Evolutionary conservation across 129 eudicot species (phyloP).

Genomic region (Oenanthe sinensis): DNA sequence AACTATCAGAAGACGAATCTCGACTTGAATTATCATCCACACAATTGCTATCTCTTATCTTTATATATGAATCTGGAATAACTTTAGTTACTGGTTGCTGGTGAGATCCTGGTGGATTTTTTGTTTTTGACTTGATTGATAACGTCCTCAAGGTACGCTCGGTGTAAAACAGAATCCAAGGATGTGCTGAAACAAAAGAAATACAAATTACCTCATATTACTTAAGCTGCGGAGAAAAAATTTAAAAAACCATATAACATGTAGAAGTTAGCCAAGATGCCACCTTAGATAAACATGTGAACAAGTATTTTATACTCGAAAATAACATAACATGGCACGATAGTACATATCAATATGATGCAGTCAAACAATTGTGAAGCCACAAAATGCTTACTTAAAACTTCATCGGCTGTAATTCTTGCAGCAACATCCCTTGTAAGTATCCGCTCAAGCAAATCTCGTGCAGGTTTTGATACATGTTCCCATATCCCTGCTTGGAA

Average conservation of each 20-base stretch:
- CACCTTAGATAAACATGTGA: not conserved
- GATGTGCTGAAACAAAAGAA: slow-evolving; percentile 55
- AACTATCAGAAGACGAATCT: slow-evolving; percentile 22
- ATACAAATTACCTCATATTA: not conserved
- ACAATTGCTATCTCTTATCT: slow-evolving; percentile 14
- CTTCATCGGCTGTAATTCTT: slow-evolving; percentile 81
- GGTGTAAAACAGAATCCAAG: slow-evolving; percentile 84
- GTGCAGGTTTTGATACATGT: slow-evolving; percentile 86
- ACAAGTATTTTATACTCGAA: not conserved
- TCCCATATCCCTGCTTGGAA: slow-evolving; percentile 69
- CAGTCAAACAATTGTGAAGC: not conserved
- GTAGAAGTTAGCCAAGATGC: not conserved
- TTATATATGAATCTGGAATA: slow-evolving; percentile 32
- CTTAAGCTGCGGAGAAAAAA: not conserved
- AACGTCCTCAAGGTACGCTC: slow-evolving; percentile 50
- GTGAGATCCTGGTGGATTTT: slow-evolving; percentile 24
- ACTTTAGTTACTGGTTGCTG: slow-evolving; percentile 26
- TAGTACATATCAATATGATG: not conserved
- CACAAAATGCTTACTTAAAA: slow-evolving; percentile 53
- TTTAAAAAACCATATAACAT: not conserved
- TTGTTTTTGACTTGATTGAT: slow-evolving; percentile 52
- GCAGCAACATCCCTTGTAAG: slow-evolving; percentile 60
- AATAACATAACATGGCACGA: not conserved
- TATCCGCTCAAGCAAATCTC: slow-evolving; percentile 80
- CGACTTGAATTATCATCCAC: slow-evolving; percentile 14